Evolutionary conservation across 2,329 filamentous ascomycete species (phyloP).

Genomic region (Huntiella omanensis): DNA sequence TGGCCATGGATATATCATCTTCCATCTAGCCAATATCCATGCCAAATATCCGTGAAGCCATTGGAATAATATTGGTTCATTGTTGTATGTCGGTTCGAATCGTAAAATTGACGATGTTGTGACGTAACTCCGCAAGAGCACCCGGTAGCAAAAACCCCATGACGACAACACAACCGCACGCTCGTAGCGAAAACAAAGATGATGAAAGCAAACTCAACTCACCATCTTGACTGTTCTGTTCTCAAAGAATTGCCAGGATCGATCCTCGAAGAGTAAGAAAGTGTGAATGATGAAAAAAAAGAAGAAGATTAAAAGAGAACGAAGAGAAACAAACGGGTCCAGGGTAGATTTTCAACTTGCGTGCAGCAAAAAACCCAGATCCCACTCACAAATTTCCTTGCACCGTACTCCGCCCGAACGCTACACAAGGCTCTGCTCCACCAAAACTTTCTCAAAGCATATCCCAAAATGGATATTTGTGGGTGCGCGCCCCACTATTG

Average conservation of each 20-base stretch:
- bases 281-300: conserved; percentile 19
- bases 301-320: conserved; percentile 13
- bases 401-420: background rate
- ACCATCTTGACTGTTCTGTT: conserved; percentile 40
- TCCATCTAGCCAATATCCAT: no score
- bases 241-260: conserved; percentile 34
- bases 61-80: no score
- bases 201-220: conserved; percentile 19
- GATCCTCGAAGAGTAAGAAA: conserved; percentile 46
- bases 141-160: no score
- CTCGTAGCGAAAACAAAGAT: background rate
- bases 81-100: no score
- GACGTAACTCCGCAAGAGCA: no score
- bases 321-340: conserved; percentile 6
- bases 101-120: no score
- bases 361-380: conserved; percentile 10
- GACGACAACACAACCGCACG: no score
- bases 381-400: conserved; percentile 10
- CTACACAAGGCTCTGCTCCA: conserved; percentile 11
- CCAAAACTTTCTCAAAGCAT: background rate
- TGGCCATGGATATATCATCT: no score
- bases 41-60: no score
- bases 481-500: conserved; percentile 19
- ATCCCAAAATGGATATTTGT: conserved; percentile 23
- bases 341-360: conserved; percentile 9